Conservation (phyloP, 2,329 filamentous ascomycete species). For the Xylaria arbuscula region DNA sequence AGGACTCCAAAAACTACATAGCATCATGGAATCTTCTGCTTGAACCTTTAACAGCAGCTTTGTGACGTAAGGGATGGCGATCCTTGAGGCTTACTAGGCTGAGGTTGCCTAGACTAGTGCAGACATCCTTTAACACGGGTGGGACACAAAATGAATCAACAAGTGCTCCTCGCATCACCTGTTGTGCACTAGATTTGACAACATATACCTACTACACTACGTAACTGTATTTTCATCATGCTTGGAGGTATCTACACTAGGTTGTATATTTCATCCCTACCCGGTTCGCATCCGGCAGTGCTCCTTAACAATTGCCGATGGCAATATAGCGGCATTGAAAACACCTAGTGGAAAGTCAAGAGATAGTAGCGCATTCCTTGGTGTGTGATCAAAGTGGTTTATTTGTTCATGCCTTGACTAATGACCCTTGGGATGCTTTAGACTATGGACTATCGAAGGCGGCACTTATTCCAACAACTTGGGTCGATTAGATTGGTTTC, state of each 20-base stretch:
- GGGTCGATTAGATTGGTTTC: background rate
- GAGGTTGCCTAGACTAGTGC: constrained; percentile 2
- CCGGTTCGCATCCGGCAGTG: background rate
- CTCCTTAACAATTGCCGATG: constrained; percentile 18
- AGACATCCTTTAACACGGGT: background rate
- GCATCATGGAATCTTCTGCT: background rate
- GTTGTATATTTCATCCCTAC: background rate
- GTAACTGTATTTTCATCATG: background rate
- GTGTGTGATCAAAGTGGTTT: background rate
- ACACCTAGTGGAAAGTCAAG: constrained; percentile 11
- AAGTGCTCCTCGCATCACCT: background rate
- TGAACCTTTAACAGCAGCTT: background rate
- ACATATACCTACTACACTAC: background rate
- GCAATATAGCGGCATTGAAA: constrained; percentile 9
- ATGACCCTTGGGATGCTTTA: background rate
- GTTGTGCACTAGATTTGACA: background rate
- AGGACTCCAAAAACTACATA: background rate
- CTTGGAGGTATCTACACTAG: background rate
- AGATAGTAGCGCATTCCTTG: constrained; percentile 5
- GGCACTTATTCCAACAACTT: background rate
- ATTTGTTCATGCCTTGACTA: constrained; percentile 7
- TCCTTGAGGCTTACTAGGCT: constrained; percentile 30
- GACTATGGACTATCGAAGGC: background rate
- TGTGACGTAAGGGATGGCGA: constrained; percentile 12
- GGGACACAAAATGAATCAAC: background rate